These are phyloP conservation scores for Alternaria arborescens DNA, from an alignment of 2,329 filamentous ascomycete genomes.

Conservation along the genomic window DNA sequence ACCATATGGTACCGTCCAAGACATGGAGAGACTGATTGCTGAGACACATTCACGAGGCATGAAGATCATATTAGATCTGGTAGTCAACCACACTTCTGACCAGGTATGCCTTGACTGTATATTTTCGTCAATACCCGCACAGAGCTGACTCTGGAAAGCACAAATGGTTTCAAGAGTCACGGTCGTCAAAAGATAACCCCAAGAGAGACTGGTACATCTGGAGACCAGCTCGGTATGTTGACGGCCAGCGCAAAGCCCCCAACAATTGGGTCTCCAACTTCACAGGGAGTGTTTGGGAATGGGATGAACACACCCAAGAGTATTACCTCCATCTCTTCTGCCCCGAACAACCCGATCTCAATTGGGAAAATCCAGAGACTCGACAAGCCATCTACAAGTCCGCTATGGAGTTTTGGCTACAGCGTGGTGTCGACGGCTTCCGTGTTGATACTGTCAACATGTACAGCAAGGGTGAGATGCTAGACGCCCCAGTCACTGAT, in stretches of 20 bases:
- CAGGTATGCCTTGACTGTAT: conserved; percentile 28
- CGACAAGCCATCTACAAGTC: conserved; percentile 73
- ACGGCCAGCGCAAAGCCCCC: conserved; percentile 72
- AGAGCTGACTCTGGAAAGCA: conserved; percentile 48
- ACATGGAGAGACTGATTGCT: conserved; percentile 50
- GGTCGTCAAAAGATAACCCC: conserved; percentile 57
- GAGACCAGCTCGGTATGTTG: conserved; percentile 55
- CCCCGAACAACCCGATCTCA: conserved; percentile 81
- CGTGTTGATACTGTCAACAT: conserved; percentile 52
- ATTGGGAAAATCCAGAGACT: conserved; percentile 78
- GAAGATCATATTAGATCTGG: conserved; percentile 52
- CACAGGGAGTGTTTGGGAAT: conserved; percentile 72
- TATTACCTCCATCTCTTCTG: conserved; percentile 82
- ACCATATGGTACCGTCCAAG: conserved; percentile 51
- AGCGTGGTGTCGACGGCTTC: conserved; percentile 68
- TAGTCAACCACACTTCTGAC: conserved; percentile 53
- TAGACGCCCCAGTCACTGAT: conserved; percentile 46
- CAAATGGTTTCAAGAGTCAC: conserved; percentile 66
- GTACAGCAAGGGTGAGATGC: conserved; percentile 48
- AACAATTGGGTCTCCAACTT: conserved; percentile 78
- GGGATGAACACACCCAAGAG: conserved; percentile 73
- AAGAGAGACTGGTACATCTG: conserved; percentile 67
- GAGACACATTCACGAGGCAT: conserved; percentile 49
- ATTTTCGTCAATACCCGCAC: not conserved
- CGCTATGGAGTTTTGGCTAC: conserved; percentile 81